Evolutionary conservation across 2,329 filamentous ascomycete species (phyloP).

Genomic region (Talaromyces sp.): DNA sequence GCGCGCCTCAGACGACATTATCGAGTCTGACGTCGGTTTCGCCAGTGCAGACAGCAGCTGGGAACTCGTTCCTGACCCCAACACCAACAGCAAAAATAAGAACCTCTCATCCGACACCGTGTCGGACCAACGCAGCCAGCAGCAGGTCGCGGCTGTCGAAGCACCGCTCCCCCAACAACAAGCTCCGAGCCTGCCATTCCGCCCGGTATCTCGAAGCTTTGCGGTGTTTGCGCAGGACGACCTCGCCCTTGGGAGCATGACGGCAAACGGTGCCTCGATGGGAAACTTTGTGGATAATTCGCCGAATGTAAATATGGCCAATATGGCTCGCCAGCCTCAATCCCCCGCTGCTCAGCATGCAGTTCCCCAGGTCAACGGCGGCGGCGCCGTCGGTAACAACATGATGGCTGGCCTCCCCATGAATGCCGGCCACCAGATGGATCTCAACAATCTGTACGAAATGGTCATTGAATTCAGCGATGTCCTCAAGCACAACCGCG

Average conservation of each 20-base stretch:
- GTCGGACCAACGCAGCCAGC: not conserved
- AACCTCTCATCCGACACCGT: not conserved
- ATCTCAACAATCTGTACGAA: slow-evolving; percentile 46
- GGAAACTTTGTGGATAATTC: slow-evolving; percentile 29
- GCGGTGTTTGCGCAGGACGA: slow-evolving; percentile 18
- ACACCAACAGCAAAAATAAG: not conserved
- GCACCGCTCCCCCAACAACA: not conserved
- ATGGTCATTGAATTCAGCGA: slow-evolving; percentile 47
- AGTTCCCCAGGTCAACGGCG: slow-evolving; percentile 29
- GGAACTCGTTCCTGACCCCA: not conserved
- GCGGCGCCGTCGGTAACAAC: slow-evolving; percentile 15
- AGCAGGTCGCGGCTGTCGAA: not conserved
- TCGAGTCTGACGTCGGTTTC: not conserved
- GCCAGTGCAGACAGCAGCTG: not conserved
- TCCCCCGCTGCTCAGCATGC: slow-evolving; percentile 27
- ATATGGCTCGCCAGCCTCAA: slow-evolving; percentile 30
- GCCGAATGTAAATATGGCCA: slow-evolving; percentile 25
- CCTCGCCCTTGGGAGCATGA: slow-evolving; percentile 29
- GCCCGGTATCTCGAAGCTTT: slow-evolving; percentile 16
- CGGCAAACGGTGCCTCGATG: slow-evolving; percentile 29
- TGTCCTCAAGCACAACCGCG: slow-evolving; percentile 45
- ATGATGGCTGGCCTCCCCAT: slow-evolving; percentile 36
- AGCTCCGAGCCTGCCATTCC: not conserved
- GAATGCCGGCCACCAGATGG: slow-evolving; percentile 49
- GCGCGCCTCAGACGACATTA: not conserved